Conservation (phyloP, 257 asterid species). For the Solanum ossicruentum region DNA sequence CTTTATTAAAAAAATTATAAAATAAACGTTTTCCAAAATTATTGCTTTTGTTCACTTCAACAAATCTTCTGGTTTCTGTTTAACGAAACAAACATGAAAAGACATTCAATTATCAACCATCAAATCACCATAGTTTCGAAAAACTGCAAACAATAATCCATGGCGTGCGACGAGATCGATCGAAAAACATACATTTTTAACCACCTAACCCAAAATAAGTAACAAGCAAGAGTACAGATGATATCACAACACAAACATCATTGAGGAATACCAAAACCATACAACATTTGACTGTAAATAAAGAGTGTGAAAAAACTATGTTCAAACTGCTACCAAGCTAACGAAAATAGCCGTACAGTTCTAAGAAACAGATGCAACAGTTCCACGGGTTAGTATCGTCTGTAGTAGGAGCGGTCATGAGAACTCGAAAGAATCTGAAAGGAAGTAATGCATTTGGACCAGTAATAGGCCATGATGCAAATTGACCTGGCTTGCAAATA, state of each 20-base stretch:
- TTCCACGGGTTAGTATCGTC: constrained; percentile 70
- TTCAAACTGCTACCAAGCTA: background rate
- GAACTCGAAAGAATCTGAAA: constrained; percentile 67
- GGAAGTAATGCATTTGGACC: constrained; percentile 85
- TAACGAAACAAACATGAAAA: background rate
- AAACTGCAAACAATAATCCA: background rate
- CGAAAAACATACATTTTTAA: background rate
- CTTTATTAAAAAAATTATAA: too few species aligned
- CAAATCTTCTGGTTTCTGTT: background rate
- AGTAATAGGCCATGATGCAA: constrained; percentile 74
- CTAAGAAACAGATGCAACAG: constrained; percentile 87
- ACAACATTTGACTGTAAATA: background rate
- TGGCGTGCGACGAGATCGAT: background rate
- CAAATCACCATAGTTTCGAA: background rate
- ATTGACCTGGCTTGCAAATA: constrained; percentile 77
- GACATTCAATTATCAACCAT: background rate
- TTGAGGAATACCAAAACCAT: background rate
- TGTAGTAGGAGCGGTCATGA: constrained; percentile 50
- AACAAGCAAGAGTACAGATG: background rate
- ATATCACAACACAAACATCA: background rate
- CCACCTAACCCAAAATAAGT: background rate
- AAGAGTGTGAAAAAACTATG: background rate
- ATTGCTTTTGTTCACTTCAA: too few species aligned
- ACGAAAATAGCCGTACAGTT: constrained; percentile 87
- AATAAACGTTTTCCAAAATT: too few species aligned